A percentile compares a stretch with the other conserved stretches of the same genome.
phyloP scores from a whole-genome alignment of 1,284 basidiomycete species.

The Ceratobasidium sp. region DNA sequence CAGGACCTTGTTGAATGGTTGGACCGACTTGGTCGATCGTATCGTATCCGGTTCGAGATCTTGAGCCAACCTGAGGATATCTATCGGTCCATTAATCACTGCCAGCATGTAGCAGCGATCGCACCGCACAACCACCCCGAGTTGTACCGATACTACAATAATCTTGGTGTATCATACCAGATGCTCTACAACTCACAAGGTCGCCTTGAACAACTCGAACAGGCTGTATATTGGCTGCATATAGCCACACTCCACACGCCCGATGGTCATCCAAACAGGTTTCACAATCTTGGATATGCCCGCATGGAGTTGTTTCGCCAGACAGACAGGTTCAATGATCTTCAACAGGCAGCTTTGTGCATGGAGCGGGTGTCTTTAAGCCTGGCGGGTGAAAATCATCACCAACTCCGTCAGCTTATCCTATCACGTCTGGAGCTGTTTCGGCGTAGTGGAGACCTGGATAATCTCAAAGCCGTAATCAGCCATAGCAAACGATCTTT shows the following conservation, averaged over 20 bases:
- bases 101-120: not conserved
- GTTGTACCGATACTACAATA: not conserved
- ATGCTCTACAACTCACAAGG: not conserved
- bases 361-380: too few relatives aligned
- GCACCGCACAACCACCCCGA: not conserved
- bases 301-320: too few relatives aligned
- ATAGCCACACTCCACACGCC: not conserved
- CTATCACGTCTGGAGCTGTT: too few relatives aligned
- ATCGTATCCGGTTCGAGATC: not conserved
- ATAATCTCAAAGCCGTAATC: too few relatives aligned
- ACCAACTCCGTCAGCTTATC: too few relatives aligned
- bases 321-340: too few relatives aligned
- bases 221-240: not conserved
- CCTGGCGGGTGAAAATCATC: too few relatives aligned
- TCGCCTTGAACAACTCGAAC: not conserved
- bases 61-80: not conserved
- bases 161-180: not conserved
- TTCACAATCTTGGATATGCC: too few relatives aligned
- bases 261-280: too few relatives aligned
- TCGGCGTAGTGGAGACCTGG: too few relatives aligned
- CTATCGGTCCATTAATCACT: not conserved
- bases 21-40: not conserved
- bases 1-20: not conserved
- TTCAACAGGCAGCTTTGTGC: too few relatives aligned
- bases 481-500: too few relatives aligned